These are phyloP conservation scores for Botrytis elliptica DNA, from an alignment of 2,329 filamentous ascomycete species.

Conservation along the genomic window DNA sequence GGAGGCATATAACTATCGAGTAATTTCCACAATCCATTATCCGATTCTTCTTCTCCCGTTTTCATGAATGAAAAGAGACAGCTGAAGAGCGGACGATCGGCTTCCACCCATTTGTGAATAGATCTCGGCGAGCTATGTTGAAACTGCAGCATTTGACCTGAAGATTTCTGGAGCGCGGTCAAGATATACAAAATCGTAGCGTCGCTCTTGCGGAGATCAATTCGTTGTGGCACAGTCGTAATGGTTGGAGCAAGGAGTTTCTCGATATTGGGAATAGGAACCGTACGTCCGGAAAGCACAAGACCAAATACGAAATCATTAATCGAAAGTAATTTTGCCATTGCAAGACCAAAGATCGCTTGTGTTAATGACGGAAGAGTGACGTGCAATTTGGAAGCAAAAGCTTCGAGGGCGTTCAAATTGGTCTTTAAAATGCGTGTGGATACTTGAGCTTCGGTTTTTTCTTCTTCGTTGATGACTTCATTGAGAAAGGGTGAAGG, in stretches of 20 bases:
- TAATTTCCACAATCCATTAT: conserved; percentile 8
- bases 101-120: conserved; percentile 13
- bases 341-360: conserved; percentile 43
- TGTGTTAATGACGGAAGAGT: conserved; percentile 30
- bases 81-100: conserved; percentile 7
- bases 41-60: background rate
- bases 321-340: conserved; percentile 41
- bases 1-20: conserved; percentile 10
- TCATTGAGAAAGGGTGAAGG: background rate
- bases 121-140: conserved; percentile 8
- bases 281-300: conserved; percentile 44
- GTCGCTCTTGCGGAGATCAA: conserved; percentile 26
- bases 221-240: conserved; percentile 44
- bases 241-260: conserved; percentile 46
- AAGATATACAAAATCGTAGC: background rate
- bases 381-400: conserved; percentile 35
- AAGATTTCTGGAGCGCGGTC: conserved; percentile 10
- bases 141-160: background rate
- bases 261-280: conserved; percentile 42
- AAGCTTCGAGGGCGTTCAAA: conserved; percentile 33
- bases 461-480: background rate
- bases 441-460: background rate
- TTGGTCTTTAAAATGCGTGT: background rate
- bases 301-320: conserved; percentile 45
- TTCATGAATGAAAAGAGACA: conserved; percentile 15